Percentiles rank a stretch among this genome's conserved stretches.
Evolutionary conservation across 352 stramenopile species (phyloP).

Genomic region (Phytophthora sp.): DNA sequence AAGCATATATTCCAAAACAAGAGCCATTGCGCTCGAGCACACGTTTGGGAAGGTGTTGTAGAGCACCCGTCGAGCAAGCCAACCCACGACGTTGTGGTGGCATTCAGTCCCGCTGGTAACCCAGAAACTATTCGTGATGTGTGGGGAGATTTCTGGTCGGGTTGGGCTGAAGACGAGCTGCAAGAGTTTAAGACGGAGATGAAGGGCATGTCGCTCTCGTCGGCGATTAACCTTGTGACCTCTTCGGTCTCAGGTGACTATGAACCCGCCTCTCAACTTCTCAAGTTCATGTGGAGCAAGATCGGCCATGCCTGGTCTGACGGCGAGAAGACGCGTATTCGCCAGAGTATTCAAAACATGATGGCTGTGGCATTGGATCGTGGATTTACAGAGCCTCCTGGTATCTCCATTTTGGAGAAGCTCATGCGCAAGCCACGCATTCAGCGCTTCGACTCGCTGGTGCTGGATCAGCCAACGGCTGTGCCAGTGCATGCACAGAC

Average conservation of each 20-base stretch:
- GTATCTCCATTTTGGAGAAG: conserved; percentile 78
- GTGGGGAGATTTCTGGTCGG: conserved; percentile 88
- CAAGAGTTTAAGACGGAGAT: conserved; percentile 82
- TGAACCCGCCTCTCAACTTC: conserved; percentile 67
- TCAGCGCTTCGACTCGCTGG: conserved; percentile 75
- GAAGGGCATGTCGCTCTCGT: conserved; percentile 75
- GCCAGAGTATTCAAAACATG: conserved; percentile 90
- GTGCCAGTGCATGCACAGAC: conserved; percentile 63
- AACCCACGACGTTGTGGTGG: conserved; percentile 73
- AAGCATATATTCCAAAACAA: conserved; percentile 90
- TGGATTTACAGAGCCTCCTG: conserved; percentile 65
- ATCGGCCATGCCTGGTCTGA: conserved; percentile 83
- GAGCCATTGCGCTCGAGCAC: conserved; percentile 72
- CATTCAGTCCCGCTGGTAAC: conserved; percentile 80
- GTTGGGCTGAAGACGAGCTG: conserved; percentile 86
- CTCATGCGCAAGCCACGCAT: conserved; percentile 66
- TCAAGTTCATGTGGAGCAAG: conserved; percentile 88
- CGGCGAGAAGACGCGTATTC: conserved; percentile 83
- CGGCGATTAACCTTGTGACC: conserved; percentile 77
- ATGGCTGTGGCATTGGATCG: conserved; percentile 81
- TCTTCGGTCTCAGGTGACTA: conserved; percentile 85
- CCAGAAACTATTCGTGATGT: conserved; percentile 84
- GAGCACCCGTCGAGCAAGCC: conserved; percentile 39
- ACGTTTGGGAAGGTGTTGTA: conserved; percentile 82
- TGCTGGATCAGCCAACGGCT: conserved; percentile 60